These are phyloP conservation scores for Fraxinus ornus DNA, from an alignment of 305 asterid species.

Conservation along the genomic window DNA sequence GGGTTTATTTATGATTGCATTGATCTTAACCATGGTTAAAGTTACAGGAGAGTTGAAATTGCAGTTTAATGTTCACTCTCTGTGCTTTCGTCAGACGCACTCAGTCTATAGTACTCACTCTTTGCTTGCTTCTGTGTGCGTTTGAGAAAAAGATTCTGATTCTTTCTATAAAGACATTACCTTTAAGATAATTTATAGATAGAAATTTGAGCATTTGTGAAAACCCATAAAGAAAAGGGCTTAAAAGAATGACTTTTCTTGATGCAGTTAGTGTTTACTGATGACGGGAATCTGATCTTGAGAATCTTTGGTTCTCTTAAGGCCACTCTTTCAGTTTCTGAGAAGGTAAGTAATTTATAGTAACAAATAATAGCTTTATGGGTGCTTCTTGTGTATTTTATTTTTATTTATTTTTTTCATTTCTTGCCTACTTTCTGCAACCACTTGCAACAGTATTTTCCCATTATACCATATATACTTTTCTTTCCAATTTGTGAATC, in stretches of 20 bases:
- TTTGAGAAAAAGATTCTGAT: slow-evolving; percentile 24
- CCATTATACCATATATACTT: slow-evolving; percentile 28
- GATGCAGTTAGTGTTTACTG: slow-evolving; percentile 29
- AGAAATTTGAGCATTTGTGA: slow-evolving; percentile 10
- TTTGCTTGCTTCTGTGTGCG: slow-evolving; percentile 16
- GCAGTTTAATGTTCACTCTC: slow-evolving; percentile 26
- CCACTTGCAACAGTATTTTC: slow-evolving; percentile 34
- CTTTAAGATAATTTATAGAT: not conserved
- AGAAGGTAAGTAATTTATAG: slow-evolving; percentile 37
- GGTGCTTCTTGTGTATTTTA: slow-evolving; percentile 14
- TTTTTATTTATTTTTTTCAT: not conserved
- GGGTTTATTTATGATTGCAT: not conserved
- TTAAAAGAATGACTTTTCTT: slow-evolving; percentile 21
- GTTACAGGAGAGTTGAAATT: not conserved
- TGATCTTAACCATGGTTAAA: not conserved
- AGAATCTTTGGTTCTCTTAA: slow-evolving; percentile 49
- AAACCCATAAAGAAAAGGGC: not conserved
- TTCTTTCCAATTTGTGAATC: slow-evolving; percentile 19
- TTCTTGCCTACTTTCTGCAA: slow-evolving; percentile 19
- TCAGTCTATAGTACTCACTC: slow-evolving; percentile 14
- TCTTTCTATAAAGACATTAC: slow-evolving; percentile 13
- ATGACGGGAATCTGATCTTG: slow-evolving; percentile 43
- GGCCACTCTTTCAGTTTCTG: slow-evolving; percentile 29
- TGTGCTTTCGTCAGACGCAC: slow-evolving; percentile 30
- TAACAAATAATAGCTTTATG: not conserved